These are phyloP conservation scores for Penicillium janthinellum DNA, from an alignment of 2,329 filamentous ascomycete genomes.

Conservation along the genomic window DNA sequence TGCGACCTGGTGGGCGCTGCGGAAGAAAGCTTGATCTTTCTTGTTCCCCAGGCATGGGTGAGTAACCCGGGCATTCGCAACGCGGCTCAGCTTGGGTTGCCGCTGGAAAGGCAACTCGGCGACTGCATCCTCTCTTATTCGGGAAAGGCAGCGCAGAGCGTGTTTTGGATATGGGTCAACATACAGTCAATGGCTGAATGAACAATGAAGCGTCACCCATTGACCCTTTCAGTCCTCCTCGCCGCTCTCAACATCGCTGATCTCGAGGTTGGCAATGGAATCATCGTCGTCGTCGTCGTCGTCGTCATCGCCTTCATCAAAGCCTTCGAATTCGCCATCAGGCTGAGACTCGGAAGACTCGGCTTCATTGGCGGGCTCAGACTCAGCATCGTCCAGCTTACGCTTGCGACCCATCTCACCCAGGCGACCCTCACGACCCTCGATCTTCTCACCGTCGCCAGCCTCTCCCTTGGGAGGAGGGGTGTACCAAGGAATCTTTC, in stretches of 20 bases:
- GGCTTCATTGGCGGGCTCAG: slow-evolving; percentile 36
- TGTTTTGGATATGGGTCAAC: slow-evolving; percentile 1
- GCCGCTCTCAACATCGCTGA: slow-evolving; percentile 45
- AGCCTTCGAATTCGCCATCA: slow-evolving; percentile 39
- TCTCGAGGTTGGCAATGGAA: slow-evolving; percentile 46
- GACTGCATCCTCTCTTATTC: slow-evolving; percentile 8
- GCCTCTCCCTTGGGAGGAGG: slow-evolving; percentile 67
- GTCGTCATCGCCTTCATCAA: slow-evolving; percentile 43
- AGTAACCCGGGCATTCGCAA: not conserved
- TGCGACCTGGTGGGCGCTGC: not conserved
- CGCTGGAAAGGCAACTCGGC: slow-evolving; percentile 5
- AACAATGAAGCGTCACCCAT: not conserved
- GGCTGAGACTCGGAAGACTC: slow-evolving; percentile 41
- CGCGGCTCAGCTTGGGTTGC: slow-evolving; percentile 10
- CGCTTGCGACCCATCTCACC: slow-evolving; percentile 83
- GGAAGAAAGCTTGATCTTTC: not conserved
- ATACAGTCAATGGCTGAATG: slow-evolving; percentile 1
- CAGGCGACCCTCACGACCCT: slow-evolving; percentile 73
- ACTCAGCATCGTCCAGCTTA: slow-evolving; percentile 63
- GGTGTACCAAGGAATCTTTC: slow-evolving; percentile 96
- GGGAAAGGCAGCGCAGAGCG: slow-evolving; percentile 5
- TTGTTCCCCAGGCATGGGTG: not conserved
- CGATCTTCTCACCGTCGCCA: slow-evolving; percentile 53
- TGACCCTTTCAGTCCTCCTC: slow-evolving; percentile 41
- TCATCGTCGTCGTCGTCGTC: slow-evolving; percentile 42